These are phyloP conservation scores for Amphicarpaea edgeworthii DNA, from an alignment of 306 rosid species.

Conservation along the genomic window DNA sequence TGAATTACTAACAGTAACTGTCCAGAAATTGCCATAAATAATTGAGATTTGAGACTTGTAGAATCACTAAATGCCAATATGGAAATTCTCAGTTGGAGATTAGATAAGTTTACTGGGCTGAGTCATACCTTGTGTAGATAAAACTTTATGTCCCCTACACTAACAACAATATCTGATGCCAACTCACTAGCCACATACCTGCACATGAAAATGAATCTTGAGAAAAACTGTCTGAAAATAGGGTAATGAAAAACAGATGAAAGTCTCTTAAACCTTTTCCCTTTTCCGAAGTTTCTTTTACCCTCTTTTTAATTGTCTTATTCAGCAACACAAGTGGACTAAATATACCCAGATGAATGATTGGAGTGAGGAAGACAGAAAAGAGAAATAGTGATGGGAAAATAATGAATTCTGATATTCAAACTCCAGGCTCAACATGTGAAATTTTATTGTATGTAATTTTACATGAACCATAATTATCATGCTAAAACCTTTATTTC, in stretches of 20 bases:
- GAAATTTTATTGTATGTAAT: not conserved
- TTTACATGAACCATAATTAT: not conserved
- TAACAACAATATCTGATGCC: slow-evolving; percentile 73
- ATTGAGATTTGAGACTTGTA: slow-evolving; percentile 12
- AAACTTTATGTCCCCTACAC: slow-evolving; percentile 74
- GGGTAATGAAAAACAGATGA: not conserved
- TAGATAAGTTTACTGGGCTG: slow-evolving; percentile 19
- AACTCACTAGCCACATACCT: slow-evolving; percentile 92
- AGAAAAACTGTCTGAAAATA: slow-evolving; percentile 24
- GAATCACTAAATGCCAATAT: not conserved
- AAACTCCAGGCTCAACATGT: not conserved
- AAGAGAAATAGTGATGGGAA: not conserved
- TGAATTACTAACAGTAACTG: not conserved
- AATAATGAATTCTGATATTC: not conserved
- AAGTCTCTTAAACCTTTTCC: not conserved
- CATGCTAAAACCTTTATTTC: not conserved
- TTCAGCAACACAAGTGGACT: slow-evolving; percentile 30
- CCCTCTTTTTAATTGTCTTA: not conserved
- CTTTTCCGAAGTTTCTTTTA: not conserved
- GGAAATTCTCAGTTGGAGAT: slow-evolving; percentile 30
- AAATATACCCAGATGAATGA: not conserved
- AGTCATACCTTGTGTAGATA: slow-evolving; percentile 83
- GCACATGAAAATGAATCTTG: slow-evolving; percentile 48
- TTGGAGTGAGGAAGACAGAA: not conserved
- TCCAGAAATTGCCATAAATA: not conserved